Conservation (phyloP, 2,329 filamentous ascomycete species). For the Sordariomycetes sp. region DNA sequence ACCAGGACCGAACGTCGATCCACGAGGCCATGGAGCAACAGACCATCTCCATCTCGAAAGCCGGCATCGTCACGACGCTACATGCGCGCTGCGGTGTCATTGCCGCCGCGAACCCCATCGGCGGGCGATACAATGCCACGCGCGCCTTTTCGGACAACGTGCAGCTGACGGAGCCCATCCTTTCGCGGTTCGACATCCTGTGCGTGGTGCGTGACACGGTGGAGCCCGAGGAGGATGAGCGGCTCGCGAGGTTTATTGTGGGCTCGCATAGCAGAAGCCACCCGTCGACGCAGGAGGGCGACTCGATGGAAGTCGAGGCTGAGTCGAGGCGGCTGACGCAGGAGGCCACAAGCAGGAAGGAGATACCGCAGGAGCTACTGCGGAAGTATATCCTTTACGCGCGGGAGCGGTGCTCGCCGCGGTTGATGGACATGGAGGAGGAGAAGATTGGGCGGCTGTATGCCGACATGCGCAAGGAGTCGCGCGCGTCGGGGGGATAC, state of each 20-base stretch:
- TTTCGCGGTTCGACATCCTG: constrained; percentile 95
- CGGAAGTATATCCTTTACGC: constrained; percentile 97
- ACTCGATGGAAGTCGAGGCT: constrained; percentile 45
- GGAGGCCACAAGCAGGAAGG: constrained; percentile 31
- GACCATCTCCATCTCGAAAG: constrained; percentile 97
- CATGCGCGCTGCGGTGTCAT: constrained; percentile 95
- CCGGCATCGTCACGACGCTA: constrained; percentile 92
- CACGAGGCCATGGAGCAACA: constrained; percentile 99
- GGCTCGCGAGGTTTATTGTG: constrained; percentile 87
- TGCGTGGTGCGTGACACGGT: constrained; percentile 94
- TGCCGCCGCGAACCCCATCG: constrained; percentile 91
- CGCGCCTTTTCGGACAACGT: constrained; percentile 95
- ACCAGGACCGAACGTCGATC: constrained; percentile 94
- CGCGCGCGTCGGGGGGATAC: constrained; percentile 85
- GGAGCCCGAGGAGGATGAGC: constrained; percentile 82
- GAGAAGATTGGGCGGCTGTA: constrained; percentile 93
- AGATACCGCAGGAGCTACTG: constrained; percentile 81
- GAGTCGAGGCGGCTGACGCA: constrained; percentile 15
- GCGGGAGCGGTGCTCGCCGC: constrained; percentile 75
- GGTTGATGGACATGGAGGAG: constrained; percentile 94
- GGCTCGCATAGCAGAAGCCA: constrained; percentile 88
- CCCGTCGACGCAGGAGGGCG: constrained; percentile 41
- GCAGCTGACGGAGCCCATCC: constrained; percentile 88
- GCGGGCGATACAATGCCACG: constrained; percentile 91
- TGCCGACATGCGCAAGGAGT: constrained; percentile 90